Conservation (phyloP, 2,329 filamentous ascomycete genomes). For the Didymella glomerata region DNA sequence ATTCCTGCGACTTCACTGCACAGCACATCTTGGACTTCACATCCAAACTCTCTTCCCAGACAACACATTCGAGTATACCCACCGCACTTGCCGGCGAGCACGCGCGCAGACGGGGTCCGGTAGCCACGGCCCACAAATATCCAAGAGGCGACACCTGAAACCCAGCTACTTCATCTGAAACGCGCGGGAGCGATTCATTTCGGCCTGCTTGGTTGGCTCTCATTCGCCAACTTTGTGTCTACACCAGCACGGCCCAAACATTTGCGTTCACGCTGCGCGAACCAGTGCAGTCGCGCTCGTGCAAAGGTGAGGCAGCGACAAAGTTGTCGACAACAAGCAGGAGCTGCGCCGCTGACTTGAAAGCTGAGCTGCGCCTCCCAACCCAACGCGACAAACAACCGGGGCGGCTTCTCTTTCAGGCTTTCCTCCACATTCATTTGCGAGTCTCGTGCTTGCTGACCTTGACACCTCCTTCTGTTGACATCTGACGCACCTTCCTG, state of each 20-base stretch:
- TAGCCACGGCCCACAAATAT: constrained; percentile 11
- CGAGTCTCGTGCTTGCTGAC: constrained; percentile 14
- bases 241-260: constrained; percentile 23
- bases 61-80: constrained; percentile 5
- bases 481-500: constrained; percentile 14
- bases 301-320: constrained; percentile 26
- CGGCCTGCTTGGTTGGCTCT: constrained; percentile 24
- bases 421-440: constrained; percentile 6
- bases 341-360: constrained; percentile 20
- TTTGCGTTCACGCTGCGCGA: constrained; percentile 31
- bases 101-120: constrained; percentile 14
- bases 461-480: constrained; percentile 6
- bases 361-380: constrained; percentile 22
- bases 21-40: constrained; percentile 1
- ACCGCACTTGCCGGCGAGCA: constrained; percentile 10
- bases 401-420: constrained; percentile 15
- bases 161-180: constrained; percentile 44
- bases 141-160: constrained; percentile 38
- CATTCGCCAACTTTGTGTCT: constrained; percentile 36
- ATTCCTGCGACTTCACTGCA: constrained; percentile 6
- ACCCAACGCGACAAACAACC: constrained; percentile 12
- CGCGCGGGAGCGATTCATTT: constrained; percentile 42
- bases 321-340: constrained; percentile 22
- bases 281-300: constrained; percentile 29
- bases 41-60: not conserved